phyloP scores from a whole-genome alignment of 257 asterid species.

The Gentiana macrophylla region DNA sequence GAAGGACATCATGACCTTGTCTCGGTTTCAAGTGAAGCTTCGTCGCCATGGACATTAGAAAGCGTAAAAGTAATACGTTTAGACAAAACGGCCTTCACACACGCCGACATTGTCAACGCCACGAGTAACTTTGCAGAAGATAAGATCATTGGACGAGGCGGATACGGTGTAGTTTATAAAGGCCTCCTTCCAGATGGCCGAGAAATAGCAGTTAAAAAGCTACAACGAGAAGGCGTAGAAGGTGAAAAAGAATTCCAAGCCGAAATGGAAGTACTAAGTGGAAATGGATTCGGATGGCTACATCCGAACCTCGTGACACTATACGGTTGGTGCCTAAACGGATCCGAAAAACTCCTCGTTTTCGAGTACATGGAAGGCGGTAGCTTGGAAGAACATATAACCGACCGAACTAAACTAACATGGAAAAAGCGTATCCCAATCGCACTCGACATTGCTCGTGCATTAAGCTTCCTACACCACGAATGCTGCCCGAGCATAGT shows the following conservation, averaged over 20 bases:
- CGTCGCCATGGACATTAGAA: slow-evolving; percentile 61
- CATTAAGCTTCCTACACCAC: slow-evolving; percentile 65
- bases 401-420: slow-evolving; percentile 34
- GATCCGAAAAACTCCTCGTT: slow-evolving; percentile 68
- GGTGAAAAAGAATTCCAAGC: slow-evolving; percentile 81
- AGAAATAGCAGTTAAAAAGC: slow-evolving; percentile 71
- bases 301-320: slow-evolving; percentile 80
- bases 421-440: slow-evolving; percentile 54
- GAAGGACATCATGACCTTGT: slow-evolving; percentile 27
- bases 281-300: slow-evolving; percentile 76
- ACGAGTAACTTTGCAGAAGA: slow-evolving; percentile 61
- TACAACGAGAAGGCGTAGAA: slow-evolving; percentile 60
- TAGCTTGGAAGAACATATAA: slow-evolving; percentile 29
- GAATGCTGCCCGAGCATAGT: slow-evolving; percentile 75
- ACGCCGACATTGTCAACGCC: slow-evolving; percentile 66
- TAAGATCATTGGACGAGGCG: slow-evolving; percentile 77
- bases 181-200: slow-evolving; percentile 73
- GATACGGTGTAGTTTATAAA: slow-evolving; percentile 67
- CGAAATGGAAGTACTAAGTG: slow-evolving; percentile 76
- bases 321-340: slow-evolving; percentile 76
- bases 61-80: slow-evolving; percentile 59
- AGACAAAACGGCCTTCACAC: slow-evolving; percentile 69
- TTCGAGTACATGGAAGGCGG: slow-evolving; percentile 93
- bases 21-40: slow-evolving; percentile 39
- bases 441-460: slow-evolving; percentile 67